These are phyloP conservation scores for Colletotrichum sp. DNA, from an alignment of 2,329 filamentous ascomycete genomes.

Conservation along the genomic window DNA sequence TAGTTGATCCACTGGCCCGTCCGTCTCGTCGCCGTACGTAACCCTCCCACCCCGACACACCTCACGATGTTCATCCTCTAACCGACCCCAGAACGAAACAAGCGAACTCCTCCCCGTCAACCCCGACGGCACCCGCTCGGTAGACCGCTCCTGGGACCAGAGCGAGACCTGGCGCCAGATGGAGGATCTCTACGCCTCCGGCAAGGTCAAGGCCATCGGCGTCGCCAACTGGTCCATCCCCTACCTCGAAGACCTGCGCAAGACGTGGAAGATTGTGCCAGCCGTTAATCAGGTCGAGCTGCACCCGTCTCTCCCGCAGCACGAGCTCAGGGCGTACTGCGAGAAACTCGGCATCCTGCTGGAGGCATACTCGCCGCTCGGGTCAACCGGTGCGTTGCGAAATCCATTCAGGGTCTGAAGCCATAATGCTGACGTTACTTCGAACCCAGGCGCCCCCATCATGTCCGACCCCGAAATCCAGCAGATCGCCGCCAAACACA, in stretches of 20 bases:
- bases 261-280: background rate
- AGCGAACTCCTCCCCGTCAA: background rate
- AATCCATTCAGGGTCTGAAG: accelerated
- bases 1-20: background rate
- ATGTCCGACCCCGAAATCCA: background rate
- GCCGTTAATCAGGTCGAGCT: background rate
- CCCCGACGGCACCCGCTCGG: background rate
- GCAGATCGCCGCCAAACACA: background rate
- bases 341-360: background rate
- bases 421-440: accelerated
- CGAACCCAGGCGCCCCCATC: background rate
- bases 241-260: background rate
- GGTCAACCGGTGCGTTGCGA: background rate
- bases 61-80: background rate
- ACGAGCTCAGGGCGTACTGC: background rate
- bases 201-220: background rate
- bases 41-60: background rate
- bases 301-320: background rate
- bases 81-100: background rate
- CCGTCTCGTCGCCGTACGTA: background rate
- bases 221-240: background rate
- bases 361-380: background rate
- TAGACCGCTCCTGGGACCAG: background rate
- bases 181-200: background rate
- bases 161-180: background rate